Evolutionary conservation across 2,329 filamentous ascomycete species (phyloP).

Genomic region (Teratosphaeria epicoccoides): DNA sequence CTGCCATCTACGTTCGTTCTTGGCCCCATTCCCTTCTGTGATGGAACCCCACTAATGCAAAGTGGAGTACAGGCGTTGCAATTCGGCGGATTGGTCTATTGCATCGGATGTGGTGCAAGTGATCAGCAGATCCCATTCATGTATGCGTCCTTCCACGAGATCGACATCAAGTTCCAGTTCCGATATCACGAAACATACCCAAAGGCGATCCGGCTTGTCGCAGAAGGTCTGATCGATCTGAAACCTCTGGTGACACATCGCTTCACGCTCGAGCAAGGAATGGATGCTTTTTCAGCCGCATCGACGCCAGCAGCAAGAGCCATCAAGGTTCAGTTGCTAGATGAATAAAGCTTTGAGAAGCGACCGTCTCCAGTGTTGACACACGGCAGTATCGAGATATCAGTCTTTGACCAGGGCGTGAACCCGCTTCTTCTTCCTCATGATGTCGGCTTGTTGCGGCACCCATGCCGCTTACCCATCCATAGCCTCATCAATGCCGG

Average conservation of each 20-base stretch:
- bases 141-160: slow-evolving; percentile 28
- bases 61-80: slow-evolving; percentile 14
- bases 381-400: background rate
- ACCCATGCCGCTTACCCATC: slow-evolving; percentile 23
- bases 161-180: slow-evolving; percentile 32
- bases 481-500: slow-evolving; percentile 22
- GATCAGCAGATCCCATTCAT: slow-evolving; percentile 31
- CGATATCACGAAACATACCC: slow-evolving; percentile 32
- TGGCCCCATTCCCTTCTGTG: background rate
- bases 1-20: slow-evolving; percentile 23
- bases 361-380: background rate
- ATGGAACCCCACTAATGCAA: slow-evolving; percentile 2
- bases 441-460: slow-evolving; percentile 17
- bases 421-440: slow-evolving; percentile 21
- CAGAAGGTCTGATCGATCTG: slow-evolving; percentile 29
- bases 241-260: slow-evolving; percentile 32
- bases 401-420: slow-evolving; percentile 17
- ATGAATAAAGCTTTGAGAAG: slow-evolving; percentile 10
- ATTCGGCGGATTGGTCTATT: slow-evolving; percentile 29
- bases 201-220: slow-evolving; percentile 32
- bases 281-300: slow-evolving; percentile 28
- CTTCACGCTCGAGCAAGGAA: slow-evolving; percentile 27
- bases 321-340: slow-evolving; percentile 27
- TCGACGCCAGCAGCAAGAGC: slow-evolving; percentile 27
- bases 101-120: slow-evolving; percentile 28